Percentiles rank a stretch among this genome's conserved stretches.
These are phyloP conservation scores for Aspergillus aculeatinus DNA, from an alignment of 2,329 filamentous ascomycete genomes.

Conservation along the genomic window DNA sequence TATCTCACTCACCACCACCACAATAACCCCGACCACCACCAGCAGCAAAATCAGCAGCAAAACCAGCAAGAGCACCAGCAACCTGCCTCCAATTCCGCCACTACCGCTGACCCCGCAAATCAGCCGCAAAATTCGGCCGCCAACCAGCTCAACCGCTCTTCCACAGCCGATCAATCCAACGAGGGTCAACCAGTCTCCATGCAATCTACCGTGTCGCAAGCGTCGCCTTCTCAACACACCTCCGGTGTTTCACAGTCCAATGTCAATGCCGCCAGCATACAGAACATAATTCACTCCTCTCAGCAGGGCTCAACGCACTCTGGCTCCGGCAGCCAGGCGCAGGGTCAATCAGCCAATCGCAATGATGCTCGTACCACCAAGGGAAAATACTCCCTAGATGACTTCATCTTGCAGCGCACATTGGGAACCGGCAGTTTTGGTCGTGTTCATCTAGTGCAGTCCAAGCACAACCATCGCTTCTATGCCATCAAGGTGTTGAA, in stretches of 20 bases:
- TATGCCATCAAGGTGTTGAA: conserved; percentile 99
- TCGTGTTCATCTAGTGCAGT: conserved; percentile 92
- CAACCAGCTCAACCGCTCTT: conserved; percentile 13
- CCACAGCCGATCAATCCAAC: conserved; percentile 20
- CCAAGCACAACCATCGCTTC: conserved; percentile 95
- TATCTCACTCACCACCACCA: conserved; percentile 28
- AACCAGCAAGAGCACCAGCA: conserved; percentile 7
- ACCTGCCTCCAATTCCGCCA: conserved; percentile 13
- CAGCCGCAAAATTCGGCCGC: neutral
- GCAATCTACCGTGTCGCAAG: conserved; percentile 38
- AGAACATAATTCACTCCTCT: conserved; percentile 73
- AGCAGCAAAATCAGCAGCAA: conserved; percentile 11
- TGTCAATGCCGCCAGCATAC: conserved; percentile 74
- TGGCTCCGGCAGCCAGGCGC: conserved; percentile 27
- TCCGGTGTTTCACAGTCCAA: conserved; percentile 12
- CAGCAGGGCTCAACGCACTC: conserved; percentile 42
- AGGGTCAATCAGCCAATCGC: conserved; percentile 15
- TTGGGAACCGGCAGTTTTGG: conserved; percentile 96
- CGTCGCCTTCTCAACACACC: conserved; percentile 31
- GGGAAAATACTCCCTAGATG: conserved; percentile 90
- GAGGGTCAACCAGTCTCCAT: conserved; percentile 35
- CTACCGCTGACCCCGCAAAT: neutral
- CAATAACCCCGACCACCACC: conserved; percentile 21
- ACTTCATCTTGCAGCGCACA: conserved; percentile 88
- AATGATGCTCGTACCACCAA: conserved; percentile 68